Percentiles rank a stretch among this genome's conserved stretches.
These are phyloP conservation scores for Pelargonium fulgidum DNA, from an alignment of 441 rosid species.

Conservation along the genomic window DNA sequence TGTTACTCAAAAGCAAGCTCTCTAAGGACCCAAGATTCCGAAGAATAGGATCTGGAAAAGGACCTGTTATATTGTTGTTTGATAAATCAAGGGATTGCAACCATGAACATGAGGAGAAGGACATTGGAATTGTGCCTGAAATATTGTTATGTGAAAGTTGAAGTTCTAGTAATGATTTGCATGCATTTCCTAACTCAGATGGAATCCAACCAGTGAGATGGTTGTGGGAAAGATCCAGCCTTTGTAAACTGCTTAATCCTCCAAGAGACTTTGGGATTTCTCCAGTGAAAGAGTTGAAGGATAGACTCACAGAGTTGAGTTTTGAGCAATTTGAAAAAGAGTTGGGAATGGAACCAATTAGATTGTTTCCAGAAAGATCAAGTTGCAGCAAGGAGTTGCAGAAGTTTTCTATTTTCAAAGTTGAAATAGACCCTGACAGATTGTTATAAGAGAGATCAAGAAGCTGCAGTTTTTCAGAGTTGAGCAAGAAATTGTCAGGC, in stretches of 20 bases:
- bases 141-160: conserved; percentile 63
- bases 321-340: conserved; percentile 70
- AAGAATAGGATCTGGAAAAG: conserved; percentile 61
- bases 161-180: conserved; percentile 53
- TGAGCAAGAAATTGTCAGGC: conserved; percentile 47
- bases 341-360: conserved; percentile 48
- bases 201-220: conserved; percentile 80
- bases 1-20: conserved; percentile 58
- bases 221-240: conserved; percentile 69
- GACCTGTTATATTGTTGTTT: conserved; percentile 77
- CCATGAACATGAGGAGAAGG: conserved; percentile 62
- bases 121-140: conserved; percentile 57
- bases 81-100: conserved; percentile 69
- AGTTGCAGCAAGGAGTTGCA: conserved; percentile 55
- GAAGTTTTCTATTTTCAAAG: conserved; percentile 42
- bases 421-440: conserved; percentile 69
- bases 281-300: conserved; percentile 56
- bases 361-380: conserved; percentile 60
- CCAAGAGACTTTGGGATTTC: conserved; percentile 60
- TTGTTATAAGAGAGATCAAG: conserved; percentile 85
- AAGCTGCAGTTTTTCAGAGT: conserved; percentile 50
- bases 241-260: conserved; percentile 47
- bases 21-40: conserved; percentile 52
- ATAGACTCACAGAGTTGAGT: conserved; percentile 56
- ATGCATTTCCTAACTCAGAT: conserved; percentile 60